Base-by-base conservation (phyloP, 1,284 basidiomycete species). In the Wallemia mellicola region DNA sequence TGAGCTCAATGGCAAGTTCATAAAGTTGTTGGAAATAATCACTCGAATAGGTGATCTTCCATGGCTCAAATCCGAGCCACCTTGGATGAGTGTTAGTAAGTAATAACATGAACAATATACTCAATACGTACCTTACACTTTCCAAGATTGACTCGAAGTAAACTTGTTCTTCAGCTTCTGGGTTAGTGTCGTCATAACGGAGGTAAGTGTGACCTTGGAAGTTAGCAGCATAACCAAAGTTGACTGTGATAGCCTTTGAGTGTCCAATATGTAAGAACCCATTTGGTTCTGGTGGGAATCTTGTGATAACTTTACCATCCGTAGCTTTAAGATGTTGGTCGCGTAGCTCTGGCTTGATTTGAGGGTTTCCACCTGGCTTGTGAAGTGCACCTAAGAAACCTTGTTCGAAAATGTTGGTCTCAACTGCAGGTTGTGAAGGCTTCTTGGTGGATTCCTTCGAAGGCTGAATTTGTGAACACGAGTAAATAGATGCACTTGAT, bases 11-110 rank as follows among this genome's bases (percentile, higher is more conserved):
- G 1, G 92, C 92, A 27, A 96, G 76, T 24, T 83, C 81, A 68
- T 92, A 86, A 24, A 99, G 73, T 67, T 81, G 72, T 63, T 85
- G 79, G 70, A 99, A 98, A 73, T 98, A 88, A 72, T 98, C 94
- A 67, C 87, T 92, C 59, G 92, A 96, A 71, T 98, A 98, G 15
- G 94, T 98, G 73, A 99, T 89, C 72, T 88, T 88, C 85, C 86
- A 96, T 2, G 94, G 94, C 70, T 98, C 91, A 66, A 81, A 99
- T 1, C 94, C 94, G 27, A 99, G 77, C 94, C 94, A 99, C 22
- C 38, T 48, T 7, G 38, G 19, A 3, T 3, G 5, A 17, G 5
- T 22, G 38, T 48, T 48, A 32, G 30, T 22, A 3, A 48, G n/a
- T 22, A n/a, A 48, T 7, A 48, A n/a, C 9, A 30, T 7, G 28